Conservation (phyloP, 1,139 yeast genomes). For the Meyerozyma carpophila region DNA sequence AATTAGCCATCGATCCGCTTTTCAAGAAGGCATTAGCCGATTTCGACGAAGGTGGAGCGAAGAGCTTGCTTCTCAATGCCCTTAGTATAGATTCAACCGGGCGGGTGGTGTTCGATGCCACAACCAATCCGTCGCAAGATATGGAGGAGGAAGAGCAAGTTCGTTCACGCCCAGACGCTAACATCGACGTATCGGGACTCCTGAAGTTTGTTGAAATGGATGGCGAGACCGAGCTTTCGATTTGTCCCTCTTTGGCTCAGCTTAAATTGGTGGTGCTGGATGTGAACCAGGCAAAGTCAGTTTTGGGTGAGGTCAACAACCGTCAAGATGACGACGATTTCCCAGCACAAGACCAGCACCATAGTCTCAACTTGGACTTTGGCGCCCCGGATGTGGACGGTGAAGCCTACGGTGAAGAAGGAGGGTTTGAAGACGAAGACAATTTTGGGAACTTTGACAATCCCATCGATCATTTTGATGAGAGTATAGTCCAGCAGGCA, state of each 20-base stretch:
- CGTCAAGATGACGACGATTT: background rate
- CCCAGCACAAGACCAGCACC: background rate
- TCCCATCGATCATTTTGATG: constrained; percentile 17
- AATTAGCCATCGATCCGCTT: constrained; percentile 77
- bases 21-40: constrained; percentile 87
- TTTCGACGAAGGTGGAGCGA: constrained; percentile 95
- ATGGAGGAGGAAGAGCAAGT: constrained; percentile 8
- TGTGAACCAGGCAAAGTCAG: constrained; percentile 44
- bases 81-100: constrained; percentile 55
- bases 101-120: constrained; percentile 59
- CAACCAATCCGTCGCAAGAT: constrained; percentile 23
- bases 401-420: constrained; percentile 4
- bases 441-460: constrained; percentile 14
- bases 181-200: constrained; percentile 16
- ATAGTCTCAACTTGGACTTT: background rate
- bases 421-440: constrained; percentile 9
- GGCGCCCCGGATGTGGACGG: constrained; percentile 2
- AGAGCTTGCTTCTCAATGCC: constrained; percentile 71
- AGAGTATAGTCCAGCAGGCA: constrained; percentile 20
- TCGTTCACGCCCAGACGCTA: constrained; percentile 6
- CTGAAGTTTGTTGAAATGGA: constrained; percentile 22
- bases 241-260: constrained; percentile 62
- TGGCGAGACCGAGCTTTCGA: constrained; percentile 35
- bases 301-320: background rate
- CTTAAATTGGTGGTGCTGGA: constrained; percentile 56